phyloP scores from a whole-genome alignment of 2,329 filamentous ascomycete genomes.

The Didymellaceae sp. region DNA sequence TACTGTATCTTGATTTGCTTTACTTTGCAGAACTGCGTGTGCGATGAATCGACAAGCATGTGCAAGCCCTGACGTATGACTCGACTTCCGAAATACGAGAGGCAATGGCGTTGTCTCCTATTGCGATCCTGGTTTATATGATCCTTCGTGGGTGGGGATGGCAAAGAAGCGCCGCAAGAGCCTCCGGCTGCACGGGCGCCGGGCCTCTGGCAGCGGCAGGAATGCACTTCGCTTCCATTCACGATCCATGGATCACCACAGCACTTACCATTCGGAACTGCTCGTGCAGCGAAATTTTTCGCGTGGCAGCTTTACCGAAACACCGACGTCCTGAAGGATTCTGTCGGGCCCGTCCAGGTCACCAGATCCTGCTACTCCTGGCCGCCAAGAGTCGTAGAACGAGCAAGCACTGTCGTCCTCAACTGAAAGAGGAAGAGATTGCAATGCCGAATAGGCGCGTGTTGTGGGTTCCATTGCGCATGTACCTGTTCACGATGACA shows the following conservation, averaged over 20 bases:
- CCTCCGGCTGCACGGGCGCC: background rate
- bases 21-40: no score
- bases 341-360: background rate
- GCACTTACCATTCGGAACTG: constrained; percentile 2
- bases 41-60: background rate
- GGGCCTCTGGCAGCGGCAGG: background rate
- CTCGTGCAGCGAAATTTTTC: constrained; percentile 3
- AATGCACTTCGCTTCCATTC: constrained; percentile 1
- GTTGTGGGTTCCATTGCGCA: background rate
- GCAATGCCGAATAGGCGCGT: background rate
- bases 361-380: constrained; percentile 9
- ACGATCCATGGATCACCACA: constrained; percentile 8
- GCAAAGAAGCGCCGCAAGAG: background rate
- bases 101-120: constrained; percentile 2
- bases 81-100: background rate
- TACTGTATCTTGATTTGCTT: no score
- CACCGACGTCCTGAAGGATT: constrained; percentile 1
- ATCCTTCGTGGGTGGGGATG: constrained; percentile 8
- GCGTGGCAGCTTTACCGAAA: constrained; percentile 1
- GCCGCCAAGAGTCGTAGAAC: constrained; percentile 7
- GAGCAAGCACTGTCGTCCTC: constrained; percentile 3
- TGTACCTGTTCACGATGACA: constrained; percentile 1
- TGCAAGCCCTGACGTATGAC: background rate
- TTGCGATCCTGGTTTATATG: background rate
- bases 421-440: constrained; percentile 3